Base-by-base conservation (phyloP, 495 filamentous ascomycete genomes). In the Penicillium roqueforti region DNA sequence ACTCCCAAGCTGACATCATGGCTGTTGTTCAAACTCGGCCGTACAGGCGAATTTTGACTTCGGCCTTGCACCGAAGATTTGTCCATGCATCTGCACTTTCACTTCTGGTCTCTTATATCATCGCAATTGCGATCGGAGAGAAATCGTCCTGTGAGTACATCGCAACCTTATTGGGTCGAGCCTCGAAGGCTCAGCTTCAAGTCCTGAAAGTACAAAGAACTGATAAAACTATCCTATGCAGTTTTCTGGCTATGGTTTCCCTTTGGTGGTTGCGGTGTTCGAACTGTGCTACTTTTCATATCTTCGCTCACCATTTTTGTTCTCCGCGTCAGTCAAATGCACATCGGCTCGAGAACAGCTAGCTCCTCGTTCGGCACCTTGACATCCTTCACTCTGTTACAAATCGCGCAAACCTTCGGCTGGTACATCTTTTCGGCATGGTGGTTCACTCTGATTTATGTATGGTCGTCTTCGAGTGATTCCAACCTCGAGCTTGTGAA, bases 1-100 rank as follows among this genome's bases (percentile, higher is more conserved):
- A 50, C 58, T 52, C 51, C 42, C 41, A 49, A 56, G 57, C 58
- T 63, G 59, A 48, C 71, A 73, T 53, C 63, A 81, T 82, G 80
- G 72, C 76, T 60, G 61, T 70, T 47, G 52, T 65, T 45, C 72
- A 69, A 66, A 66, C 72, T 47, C 74, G 82, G 46, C 81, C 80
- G 37, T 97, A 96, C 66, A 84, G 92, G 75, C 88, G 95, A 63
- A 91, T 95, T 69, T 72, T 97, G 53, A 96, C 92, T 36, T 92
- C 93, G 31, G 81, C 88, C 37, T 73, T 97, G 48, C 93, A 98
- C 68, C 80, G 89, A 58, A 80, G 91, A 53, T 97, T 97, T 76
- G 84, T 85, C 37, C 80, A 81, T 49, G 88, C 90, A 28, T 86
- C 85, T 41, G 68, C 80, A 31, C 66, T 89, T 36, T 68, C 87